Percentiles rank a stretch among this genome's conserved stretches.
These are phyloP conservation scores for Pestalotiopsis sp. DNA, from an alignment of 2,329 filamentous ascomycete species.

Conservation along the genomic window DNA sequence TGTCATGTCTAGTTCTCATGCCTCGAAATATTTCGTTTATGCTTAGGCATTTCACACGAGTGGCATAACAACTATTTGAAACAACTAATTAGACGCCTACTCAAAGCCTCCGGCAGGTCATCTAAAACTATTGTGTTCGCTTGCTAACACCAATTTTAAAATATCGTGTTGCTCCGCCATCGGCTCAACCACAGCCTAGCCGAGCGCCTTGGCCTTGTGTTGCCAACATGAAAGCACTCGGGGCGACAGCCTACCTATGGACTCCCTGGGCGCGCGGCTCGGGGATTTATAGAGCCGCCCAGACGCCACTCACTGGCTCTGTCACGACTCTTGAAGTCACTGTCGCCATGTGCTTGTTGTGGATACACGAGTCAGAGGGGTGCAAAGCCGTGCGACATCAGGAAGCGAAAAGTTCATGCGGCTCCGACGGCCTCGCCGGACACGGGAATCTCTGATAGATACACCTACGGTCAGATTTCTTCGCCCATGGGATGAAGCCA, in stretches of 20 bases:
- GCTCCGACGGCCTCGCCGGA: background rate
- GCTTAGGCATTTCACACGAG: background rate
- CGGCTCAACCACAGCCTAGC: background rate
- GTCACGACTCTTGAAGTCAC: background rate
- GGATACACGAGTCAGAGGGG: background rate
- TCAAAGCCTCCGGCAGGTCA: background rate
- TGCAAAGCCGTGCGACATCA: background rate
- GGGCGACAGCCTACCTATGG: background rate
- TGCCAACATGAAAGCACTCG: background rate
- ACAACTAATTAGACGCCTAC: background rate
- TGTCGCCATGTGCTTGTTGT: background rate
- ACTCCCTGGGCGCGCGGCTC: background rate
- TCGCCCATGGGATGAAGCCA: too few relatives aligned
- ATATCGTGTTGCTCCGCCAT: background rate
- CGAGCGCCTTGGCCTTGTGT: background rate
- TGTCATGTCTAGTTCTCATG: background rate
- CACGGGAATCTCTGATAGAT: background rate
- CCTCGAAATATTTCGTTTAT: background rate
- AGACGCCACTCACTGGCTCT: background rate
- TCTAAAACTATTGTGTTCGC: background rate
- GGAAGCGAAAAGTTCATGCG: background rate
- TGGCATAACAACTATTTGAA: background rate
- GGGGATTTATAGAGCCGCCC: background rate
- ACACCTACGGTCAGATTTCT: too few relatives aligned
- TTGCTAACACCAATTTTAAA: background rate